A percentile compares a stretch with the other conserved stretches of the same genome.
These are phyloP conservation scores for Cryptosporidium ryanae DNA, from an alignment of 169 alveolate species.

Conservation along the genomic window DNA sequence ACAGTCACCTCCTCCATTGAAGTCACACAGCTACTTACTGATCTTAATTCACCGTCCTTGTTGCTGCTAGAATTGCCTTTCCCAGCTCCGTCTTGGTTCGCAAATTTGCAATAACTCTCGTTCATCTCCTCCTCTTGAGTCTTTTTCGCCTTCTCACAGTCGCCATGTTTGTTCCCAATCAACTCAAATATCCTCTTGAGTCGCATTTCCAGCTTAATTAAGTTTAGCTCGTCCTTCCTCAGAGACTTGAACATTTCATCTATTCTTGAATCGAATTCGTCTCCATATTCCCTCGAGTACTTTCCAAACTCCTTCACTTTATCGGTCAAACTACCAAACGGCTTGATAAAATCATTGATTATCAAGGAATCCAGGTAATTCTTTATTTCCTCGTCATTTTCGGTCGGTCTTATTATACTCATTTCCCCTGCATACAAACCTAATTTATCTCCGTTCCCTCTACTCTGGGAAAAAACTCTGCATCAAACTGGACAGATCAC, in stretches of 20 bases:
- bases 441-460: no score
- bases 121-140: not conserved
- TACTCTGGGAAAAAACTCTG: no score
- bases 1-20: not conserved
- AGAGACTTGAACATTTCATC: constrained; percentile 2
- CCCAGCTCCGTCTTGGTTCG: not conserved
- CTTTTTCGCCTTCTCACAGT: not conserved
- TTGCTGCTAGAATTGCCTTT: not conserved
- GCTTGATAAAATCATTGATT: constrained; percentile 28
- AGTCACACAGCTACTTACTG: not conserved
- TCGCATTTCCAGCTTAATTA: constrained; percentile 33
- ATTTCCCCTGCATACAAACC: no score
- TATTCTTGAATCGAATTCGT: constrained; percentile 9
- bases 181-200: constrained; percentile 59
- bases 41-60: not conserved
- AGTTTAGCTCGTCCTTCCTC: constrained; percentile 17
- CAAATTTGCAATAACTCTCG: not conserved
- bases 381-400: constrained; percentile 9
- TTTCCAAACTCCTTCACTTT: not conserved
- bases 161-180: not conserved
- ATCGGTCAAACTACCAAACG: constrained; percentile 13
- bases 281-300: constrained; percentile 24
- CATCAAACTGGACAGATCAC: no score
- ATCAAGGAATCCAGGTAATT: constrained; percentile 1
- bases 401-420: constrained; percentile 3